A percentile compares a stretch with the other conserved stretches of the same genome.
These are phyloP conservation scores for Lentinula detonsa DNA, from an alignment of 768 basidiomycete genomes.

Conservation along the genomic window DNA sequence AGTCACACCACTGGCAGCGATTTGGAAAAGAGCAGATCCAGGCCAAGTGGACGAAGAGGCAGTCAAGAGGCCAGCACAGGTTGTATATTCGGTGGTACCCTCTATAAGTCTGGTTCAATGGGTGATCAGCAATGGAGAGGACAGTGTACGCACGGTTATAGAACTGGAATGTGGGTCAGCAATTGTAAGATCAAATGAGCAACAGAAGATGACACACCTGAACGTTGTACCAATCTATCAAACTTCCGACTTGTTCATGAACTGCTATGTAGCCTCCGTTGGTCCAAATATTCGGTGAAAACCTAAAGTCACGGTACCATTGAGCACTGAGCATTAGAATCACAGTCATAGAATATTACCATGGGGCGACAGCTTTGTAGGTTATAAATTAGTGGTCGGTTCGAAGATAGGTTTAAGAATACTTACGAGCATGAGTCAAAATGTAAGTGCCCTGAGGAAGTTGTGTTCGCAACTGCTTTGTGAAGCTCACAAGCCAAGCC, in stretches of 20 bases:
- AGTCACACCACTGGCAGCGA: slow-evolving; percentile 50
- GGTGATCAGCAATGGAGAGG: not conserved
- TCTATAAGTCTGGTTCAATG: slow-evolving; percentile 29
- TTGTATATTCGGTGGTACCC: slow-evolving; percentile 58
- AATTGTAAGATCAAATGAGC: not conserved
- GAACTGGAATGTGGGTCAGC: slow-evolving; percentile 21
- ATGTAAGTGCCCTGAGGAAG: slow-evolving; percentile 47
- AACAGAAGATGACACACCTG: slow-evolving; percentile 34
- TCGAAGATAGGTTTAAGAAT: not conserved
- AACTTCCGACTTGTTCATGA: slow-evolving; percentile 42
- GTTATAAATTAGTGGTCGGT: not conserved
- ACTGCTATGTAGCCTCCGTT: slow-evolving; percentile 51
- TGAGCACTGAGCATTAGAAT: not conserved
- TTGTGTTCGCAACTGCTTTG: slow-evolving; percentile 38
- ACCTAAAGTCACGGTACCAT: slow-evolving; percentile 22
- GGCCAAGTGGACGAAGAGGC: slow-evolving; percentile 60
- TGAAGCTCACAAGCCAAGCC: slow-evolving; percentile 52
- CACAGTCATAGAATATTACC: slow-evolving; percentile 16
- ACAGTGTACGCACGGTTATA: slow-evolving; percentile 34
- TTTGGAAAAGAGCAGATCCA: slow-evolving; percentile 52
- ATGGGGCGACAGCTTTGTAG: slow-evolving; percentile 41
- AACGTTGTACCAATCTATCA: slow-evolving; percentile 63
- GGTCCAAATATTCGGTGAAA: slow-evolving; percentile 32
- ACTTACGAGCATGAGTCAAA: slow-evolving; percentile 50
- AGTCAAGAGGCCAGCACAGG: slow-evolving; percentile 52